Percentiles rank a stretch among this genome's conserved stretches.
Evolutionary conservation across 305 asterid genomes (phyloP).

Genomic region (Fraxinus angustifolia): DNA sequence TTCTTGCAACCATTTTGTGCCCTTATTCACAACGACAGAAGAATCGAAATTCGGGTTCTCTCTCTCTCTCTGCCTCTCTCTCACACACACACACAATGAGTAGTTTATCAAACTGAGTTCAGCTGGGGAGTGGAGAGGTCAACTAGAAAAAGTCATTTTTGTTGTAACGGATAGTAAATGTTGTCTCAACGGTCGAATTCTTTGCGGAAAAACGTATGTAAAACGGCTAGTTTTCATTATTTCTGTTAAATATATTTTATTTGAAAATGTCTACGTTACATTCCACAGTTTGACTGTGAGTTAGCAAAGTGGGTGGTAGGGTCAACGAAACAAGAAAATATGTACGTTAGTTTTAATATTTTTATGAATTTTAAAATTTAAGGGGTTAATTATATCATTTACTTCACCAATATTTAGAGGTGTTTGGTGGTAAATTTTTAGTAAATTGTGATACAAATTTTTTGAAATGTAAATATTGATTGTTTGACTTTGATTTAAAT

Average conservation of each 20-base stretch:
- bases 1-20: constrained; percentile 74
- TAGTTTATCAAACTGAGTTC: not conserved
- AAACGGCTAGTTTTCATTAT: not conserved
- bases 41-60: constrained; percentile 8
- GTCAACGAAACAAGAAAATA: too few species aligned
- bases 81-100: not conserved
- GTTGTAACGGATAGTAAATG: not conserved
- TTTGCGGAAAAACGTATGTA: not conserved
- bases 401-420: too few species aligned
- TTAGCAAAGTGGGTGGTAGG: too few species aligned
- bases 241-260: not conserved
- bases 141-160: not conserved
- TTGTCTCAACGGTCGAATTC: constrained; percentile 8
- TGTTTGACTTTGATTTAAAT: too few species aligned
- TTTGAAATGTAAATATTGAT: too few species aligned
- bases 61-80: constrained; percentile 3
- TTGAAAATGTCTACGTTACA: not conserved
- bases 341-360: too few species aligned
- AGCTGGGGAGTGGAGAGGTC: constrained; percentile 10
- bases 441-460: too few species aligned
- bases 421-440: too few species aligned
- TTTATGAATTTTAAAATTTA: too few species aligned
- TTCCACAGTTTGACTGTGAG: not conserved
- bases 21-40: not conserved
- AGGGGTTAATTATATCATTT: too few species aligned